Conservation (phyloP, 2,329 filamentous ascomycete genomes). For the Fusarium anguioides region DNA sequence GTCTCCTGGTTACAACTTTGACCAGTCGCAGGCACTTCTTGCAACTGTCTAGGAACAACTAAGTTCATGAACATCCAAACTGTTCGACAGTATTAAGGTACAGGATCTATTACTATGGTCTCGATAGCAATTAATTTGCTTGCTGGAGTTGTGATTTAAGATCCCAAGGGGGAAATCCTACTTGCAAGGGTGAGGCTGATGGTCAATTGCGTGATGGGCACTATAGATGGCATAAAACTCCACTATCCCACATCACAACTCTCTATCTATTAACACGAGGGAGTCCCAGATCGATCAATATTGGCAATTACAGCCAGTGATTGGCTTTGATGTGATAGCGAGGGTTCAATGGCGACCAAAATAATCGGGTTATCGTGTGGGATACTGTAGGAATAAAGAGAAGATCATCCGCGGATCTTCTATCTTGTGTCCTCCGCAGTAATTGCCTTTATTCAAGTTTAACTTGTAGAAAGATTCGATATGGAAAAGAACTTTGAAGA, state of each 20-base stretch:
- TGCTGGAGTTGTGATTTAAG: neutral
- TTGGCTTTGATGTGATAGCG: neutral
- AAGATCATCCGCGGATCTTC: neutral
- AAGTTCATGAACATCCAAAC: neutral
- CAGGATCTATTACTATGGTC: neutral
- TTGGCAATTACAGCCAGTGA: neutral
- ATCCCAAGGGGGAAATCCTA: neutral
- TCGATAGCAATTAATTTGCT: neutral
- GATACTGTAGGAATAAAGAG: conserved; percentile 4
- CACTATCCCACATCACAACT: conserved; percentile 4
- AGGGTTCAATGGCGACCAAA: neutral
- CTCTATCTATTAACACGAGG: neutral
- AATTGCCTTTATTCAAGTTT: neutral
- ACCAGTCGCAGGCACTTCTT: neutral
- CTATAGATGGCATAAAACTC: conserved; percentile 22
- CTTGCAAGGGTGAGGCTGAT: conserved; percentile 1
- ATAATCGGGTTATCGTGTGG: neutral
- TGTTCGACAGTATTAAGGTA: neutral
- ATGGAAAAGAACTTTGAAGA: conserved; percentile 36
- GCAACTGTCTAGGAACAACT: neutral
- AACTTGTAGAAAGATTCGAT: neutral
- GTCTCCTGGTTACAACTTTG: neutral
- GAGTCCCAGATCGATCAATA: neutral
- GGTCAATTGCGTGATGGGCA: conserved; percentile 27
- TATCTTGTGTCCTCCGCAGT: neutral